Base-by-base conservation (phyloP, 73 alveolate genomes). In the Paramecium tetraurelia region DNA sequence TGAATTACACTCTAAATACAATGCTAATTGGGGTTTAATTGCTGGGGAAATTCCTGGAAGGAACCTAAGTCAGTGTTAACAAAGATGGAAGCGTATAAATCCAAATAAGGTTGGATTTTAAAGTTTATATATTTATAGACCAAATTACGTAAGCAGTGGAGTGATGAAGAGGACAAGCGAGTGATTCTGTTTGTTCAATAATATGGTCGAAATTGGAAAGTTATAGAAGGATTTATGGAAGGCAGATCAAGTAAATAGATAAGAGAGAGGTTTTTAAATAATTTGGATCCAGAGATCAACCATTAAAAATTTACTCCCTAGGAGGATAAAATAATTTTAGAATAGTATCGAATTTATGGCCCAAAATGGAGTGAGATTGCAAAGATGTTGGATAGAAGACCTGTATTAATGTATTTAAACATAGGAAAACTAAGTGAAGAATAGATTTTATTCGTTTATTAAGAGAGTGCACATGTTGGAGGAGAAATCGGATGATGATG, bases 291-390 rank as follows among this genome's bases (percentile, higher is more conserved):
- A 0, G 90, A 80, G 44, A 80, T 80, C 24, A 80, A 80, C 18
- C 36, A 35, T 21, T 33, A 80, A 80, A 80, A 80, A n/a, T 80
- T 80, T 22, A 80, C 90, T 22, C 48, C 46, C 10, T 31, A 27
- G 50, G 90, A 80, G 14, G 90, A 80, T 80, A 41, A 44, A 22
- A 80, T 48, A 24, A 80, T 80, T 24, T 80, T 80, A 22, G 43
- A 80, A 10, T 22, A 80, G 29, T 80, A 44, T 80, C 8, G 72
- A 44, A 80, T 80, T 4, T 80, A 44, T 22, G 90, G 90, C 2
- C 90, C 90, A n/a, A 80, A 80, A 46, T 80, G 90, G 90, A 80
- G 90, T 80, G 90, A 80, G 18, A 80, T 80, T 31, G 70, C 90
- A 22, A 80, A 80, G 29, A 41, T 40, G 76, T 63, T 80, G 7